Conservation (phyloP, 768 basidiomycete genomes). For the Lentinula sp. region DNA sequence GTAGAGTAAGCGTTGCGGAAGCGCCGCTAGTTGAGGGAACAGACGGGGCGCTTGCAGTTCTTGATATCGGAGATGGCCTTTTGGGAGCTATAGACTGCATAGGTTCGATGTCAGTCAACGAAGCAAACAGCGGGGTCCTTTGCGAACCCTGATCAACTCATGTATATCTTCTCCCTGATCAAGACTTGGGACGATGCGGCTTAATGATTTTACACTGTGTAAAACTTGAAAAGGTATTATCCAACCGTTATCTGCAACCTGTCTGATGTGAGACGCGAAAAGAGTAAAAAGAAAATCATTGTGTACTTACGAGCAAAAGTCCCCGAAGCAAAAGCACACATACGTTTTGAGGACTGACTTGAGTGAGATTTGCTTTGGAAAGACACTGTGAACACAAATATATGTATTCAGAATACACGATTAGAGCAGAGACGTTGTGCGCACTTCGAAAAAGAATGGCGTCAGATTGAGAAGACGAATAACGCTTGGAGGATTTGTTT, state of each 20-base stretch:
- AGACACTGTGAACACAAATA: not conserved
- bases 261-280: not conserved
- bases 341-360: constrained; percentile 16
- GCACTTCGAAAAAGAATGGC: constrained; percentile 42
- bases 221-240: constrained; percentile 33
- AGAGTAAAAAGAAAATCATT: not conserved
- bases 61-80: not conserved
- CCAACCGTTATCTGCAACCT: constrained; percentile 25
- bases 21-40: not conserved
- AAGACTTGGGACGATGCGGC: constrained; percentile 17
- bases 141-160: constrained; percentile 53
- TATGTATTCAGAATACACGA: not conserved
- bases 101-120: not conserved
- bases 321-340: constrained; percentile 38
- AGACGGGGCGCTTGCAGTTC: not conserved
- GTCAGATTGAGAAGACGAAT: constrained; percentile 42
- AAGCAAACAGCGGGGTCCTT: constrained; percentile 28
- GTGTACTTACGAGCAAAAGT: constrained; percentile 30
- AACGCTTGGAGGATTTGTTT: constrained; percentile 21
- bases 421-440: constrained; percentile 8
- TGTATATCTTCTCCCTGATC: constrained; percentile 26
- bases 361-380: not conserved
- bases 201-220: constrained; percentile 23
- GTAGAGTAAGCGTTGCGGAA: not conserved
- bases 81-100: not conserved